Percentiles rank a stretch among this genome's conserved stretches.
Conservation (phyloP, 495 filamentous ascomycete genomes). For the Aspergillus bertholletiae region DNA sequence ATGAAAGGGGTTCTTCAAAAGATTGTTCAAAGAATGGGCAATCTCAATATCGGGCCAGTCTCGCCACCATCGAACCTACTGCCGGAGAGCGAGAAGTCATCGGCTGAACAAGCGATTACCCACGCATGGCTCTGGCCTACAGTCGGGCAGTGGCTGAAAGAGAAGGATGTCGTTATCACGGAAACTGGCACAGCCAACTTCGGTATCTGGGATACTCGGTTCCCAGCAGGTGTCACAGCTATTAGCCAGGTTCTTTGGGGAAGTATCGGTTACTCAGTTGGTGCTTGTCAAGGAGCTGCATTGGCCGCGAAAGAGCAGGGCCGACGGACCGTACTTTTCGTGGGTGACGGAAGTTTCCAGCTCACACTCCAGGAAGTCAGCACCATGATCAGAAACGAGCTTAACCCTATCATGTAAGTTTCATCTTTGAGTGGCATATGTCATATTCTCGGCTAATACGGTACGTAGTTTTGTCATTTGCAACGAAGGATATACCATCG, state of each 20-base stretch:
- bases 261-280: conserved; percentile 79
- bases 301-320: conserved; percentile 65
- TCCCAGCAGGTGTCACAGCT: conserved; percentile 69
- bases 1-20: conserved; percentile 87
- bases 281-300: conserved; percentile 72
- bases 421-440: not conserved
- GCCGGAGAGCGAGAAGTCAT: conserved; percentile 45
- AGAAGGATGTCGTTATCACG: conserved; percentile 76
- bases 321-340: conserved; percentile 74
- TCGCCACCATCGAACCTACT: conserved; percentile 53
- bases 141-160: conserved; percentile 71
- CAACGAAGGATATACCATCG: conserved; percentile 57
- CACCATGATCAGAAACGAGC: conserved; percentile 74
- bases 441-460: conserved; percentile 6
- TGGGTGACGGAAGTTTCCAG: conserved; percentile 85
- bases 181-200: conserved; percentile 91
- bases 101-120: conserved; percentile 57
- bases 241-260: conserved; percentile 88
- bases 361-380: conserved; percentile 82
- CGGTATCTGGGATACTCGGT: conserved; percentile 84
- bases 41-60: conserved; percentile 46
- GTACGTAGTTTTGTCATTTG: conserved; percentile 54
- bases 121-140: conserved; percentile 87
- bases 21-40: conserved; percentile 57
- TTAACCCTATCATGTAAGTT: conserved; percentile 75